These are phyloP conservation scores for Rhynchosporium graminicola DNA, from an alignment of 2,329 filamentous ascomycete species.

Conservation along the genomic window DNA sequence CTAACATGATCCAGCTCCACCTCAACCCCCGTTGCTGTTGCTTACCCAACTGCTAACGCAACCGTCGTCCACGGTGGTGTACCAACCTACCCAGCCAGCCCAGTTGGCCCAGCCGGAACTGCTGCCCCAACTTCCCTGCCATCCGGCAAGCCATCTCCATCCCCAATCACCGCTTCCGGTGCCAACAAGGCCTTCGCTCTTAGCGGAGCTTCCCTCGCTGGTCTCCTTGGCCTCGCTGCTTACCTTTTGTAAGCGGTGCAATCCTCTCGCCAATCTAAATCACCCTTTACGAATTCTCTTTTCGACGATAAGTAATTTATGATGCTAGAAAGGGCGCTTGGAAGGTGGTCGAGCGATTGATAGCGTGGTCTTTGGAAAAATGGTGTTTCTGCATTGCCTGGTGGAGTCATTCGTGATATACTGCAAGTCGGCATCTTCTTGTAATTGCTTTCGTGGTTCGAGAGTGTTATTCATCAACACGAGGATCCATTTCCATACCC, in stretches of 20 bases:
- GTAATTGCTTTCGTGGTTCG: slow-evolving; percentile 46
- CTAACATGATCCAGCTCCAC: slow-evolving; percentile 25
- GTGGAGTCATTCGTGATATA: slow-evolving; percentile 41
- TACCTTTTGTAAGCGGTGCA: slow-evolving; percentile 41
- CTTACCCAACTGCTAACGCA: slow-evolving; percentile 35
- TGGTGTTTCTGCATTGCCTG: slow-evolving; percentile 44
- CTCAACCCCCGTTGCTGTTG: slow-evolving; percentile 27
- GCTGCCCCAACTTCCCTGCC: slow-evolving; percentile 22
- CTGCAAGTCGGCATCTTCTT: slow-evolving; percentile 43
- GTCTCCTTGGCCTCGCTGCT: slow-evolving; percentile 60
- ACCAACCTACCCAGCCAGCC: slow-evolving; percentile 18
- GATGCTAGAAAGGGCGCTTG: slow-evolving; percentile 44
- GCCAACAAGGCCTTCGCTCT: slow-evolving; percentile 58
- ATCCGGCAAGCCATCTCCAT: slow-evolving; percentile 40
- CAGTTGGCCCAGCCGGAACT: slow-evolving; percentile 30
- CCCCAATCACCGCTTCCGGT: slow-evolving; percentile 52
- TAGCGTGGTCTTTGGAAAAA: slow-evolving; percentile 29
- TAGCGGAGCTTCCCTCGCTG: slow-evolving; percentile 60
- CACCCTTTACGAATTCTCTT: slow-evolving; percentile 40
- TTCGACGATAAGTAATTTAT: slow-evolving; percentile 44
- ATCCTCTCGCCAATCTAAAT: slow-evolving; percentile 53
- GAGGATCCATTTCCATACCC: slow-evolving; percentile 42
- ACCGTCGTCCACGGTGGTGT: slow-evolving; percentile 25
- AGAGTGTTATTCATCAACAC: slow-evolving; percentile 40
- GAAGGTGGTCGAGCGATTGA: slow-evolving; percentile 35